A percentile compares a stretch with the other conserved stretches of the same genome.
These are phyloP conservation scores for Pascua sp. DNA, from an alignment of 1,284 basidiomycete species.

Conservation along the genomic window DNA sequence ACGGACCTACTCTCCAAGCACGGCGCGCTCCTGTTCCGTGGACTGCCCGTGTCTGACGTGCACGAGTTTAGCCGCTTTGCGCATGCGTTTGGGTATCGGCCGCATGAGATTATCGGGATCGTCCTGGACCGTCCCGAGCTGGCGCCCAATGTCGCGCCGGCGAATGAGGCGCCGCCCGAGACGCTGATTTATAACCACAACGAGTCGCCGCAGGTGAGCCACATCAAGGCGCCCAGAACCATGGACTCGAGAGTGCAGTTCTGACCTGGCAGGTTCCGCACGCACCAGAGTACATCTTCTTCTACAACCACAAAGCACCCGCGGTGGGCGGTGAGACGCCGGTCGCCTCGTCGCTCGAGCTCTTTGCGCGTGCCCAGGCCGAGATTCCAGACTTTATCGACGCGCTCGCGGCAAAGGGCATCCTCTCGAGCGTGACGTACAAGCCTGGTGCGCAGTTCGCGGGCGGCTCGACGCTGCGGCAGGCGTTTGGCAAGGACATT, in stretches of 20 bases:
- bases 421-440: slow-evolving; percentile 9
- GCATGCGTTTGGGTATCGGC: slow-evolving; percentile 11
- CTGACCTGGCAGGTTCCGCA: slow-evolving; percentile 13
- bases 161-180: slow-evolving; percentile 16
- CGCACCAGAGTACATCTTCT: slow-evolving; percentile 18
- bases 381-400: slow-evolving; percentile 20
- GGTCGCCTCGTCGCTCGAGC: slow-evolving; percentile 11
- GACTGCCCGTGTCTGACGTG: slow-evolving; percentile 1
- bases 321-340: slow-evolving; percentile 19
- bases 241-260: too few relatives aligned
- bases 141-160: slow-evolving; percentile 19
- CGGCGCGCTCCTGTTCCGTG: slow-evolving; percentile 21
- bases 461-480: slow-evolving; percentile 9
- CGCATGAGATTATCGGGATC: slow-evolving; percentile 20
- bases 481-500: slow-evolving; percentile 20
- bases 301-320: slow-evolving; percentile 11
- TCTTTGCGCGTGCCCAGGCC: slow-evolving; percentile 11
- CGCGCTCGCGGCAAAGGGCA: slow-evolving; percentile 7
- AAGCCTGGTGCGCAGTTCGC: slow-evolving; percentile 8
- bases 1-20: slow-evolving; percentile 11
- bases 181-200: slow-evolving; percentile 19
- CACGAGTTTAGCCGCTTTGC: slow-evolving; percentile 11
- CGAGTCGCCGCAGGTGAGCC: slow-evolving; percentile 11
- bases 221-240: too few relatives aligned
- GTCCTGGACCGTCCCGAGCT: slow-evolving; percentile 13